Base-by-base conservation (phyloP, 805 yeast species). In the Metschnikowia sp. region DNA sequence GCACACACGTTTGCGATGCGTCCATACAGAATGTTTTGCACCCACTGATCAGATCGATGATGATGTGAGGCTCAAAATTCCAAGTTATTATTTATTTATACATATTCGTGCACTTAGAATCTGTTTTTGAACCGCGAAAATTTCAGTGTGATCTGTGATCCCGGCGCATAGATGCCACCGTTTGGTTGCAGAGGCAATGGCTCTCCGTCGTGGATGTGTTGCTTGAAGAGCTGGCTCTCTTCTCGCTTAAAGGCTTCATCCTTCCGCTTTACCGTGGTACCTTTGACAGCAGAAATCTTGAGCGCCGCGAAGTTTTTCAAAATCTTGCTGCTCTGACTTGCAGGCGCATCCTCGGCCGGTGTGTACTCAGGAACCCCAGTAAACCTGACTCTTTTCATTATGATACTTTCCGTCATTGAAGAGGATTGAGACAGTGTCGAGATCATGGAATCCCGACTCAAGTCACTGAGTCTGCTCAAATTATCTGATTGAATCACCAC, bases 341-440 rank as follows among this genome's bases (percentile, higher is more conserved):
- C 67, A 1, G 83, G 83, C 0, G 78, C 79, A 61, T 79, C 84
- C 57, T 79, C 84, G 7, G 72, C 78, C 32, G 73, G 79, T 2
- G 72, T 57, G 47, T 77, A 79, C 42, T 70, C 76, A 1, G 78
- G 70, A 5, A 79, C 83, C 0, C 83, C 83, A 4, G 64, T 64
- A 51, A 79, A 79, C 31, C 84, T 58, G 10, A 79, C 83, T 51
- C 66, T 76, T 51, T 77, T 78, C 2, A 61, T 43, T 2, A 45
- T 38, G 15, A 33, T 32, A 13, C 45, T 39, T 8, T 50, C 53
- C 18, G 41, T 36, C 12, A 31, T 37, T 9, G 42, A 32, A 15
- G 59, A 51, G 10, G 55, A 48, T 11, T 53, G 51, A 9, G 59
- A 51, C 53, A 46, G 45, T 26, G 39, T 32, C 22, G 49, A 46